Base-by-base conservation (phyloP, 805 yeast species). In the Metschnikowia matae region DNA sequence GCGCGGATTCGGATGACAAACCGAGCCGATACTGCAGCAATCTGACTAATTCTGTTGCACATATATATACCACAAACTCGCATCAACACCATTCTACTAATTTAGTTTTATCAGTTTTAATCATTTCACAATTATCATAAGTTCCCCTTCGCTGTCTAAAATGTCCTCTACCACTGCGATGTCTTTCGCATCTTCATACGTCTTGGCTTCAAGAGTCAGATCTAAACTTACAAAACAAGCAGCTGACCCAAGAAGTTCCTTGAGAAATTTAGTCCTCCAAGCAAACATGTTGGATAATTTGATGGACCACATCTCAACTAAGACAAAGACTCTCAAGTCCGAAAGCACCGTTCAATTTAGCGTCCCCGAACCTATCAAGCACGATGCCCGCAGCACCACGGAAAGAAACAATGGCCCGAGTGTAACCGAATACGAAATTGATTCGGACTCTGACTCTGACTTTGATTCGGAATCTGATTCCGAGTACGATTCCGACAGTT, bases 261-360 rank as follows among this genome's bases (percentile, higher is more conserved):
- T 85, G 46, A 73, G 87, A 44, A 68, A 73, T 46, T 72, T 85
- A 37, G 88, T 85, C 3, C 75, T 82, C 38, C 90, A 85, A 65
- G 89, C 90, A 18, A 85, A 85, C 63, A 68, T 85, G 71, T 73
- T 85, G 54, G 90, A 85, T 61, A 74, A 71, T 53, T 62, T 85
- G 47, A 82, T 85, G 79, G 87, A 80, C 59, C 69, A 69, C 49
- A 67, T 79, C 35, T 54, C 68, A 44, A 59, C 52, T 36, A 68
- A 66, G 53, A 59, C 70, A 35, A 63, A 58, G 48, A 64, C 65
- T 54, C 53, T 46, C 44, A 49, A 40, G 42, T 36, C 45, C 6
- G 48, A 48, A 18, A 20, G 53, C 35, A 48, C 48, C 18, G 48
- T 47, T 8, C 37, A 54, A 20, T 50, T 52, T 33, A 21, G 49